These are phyloP conservation scores for Nakazawaea molendinolei DNA, from an alignment of 805 yeast genomes.

Conservation along the genomic window DNA sequence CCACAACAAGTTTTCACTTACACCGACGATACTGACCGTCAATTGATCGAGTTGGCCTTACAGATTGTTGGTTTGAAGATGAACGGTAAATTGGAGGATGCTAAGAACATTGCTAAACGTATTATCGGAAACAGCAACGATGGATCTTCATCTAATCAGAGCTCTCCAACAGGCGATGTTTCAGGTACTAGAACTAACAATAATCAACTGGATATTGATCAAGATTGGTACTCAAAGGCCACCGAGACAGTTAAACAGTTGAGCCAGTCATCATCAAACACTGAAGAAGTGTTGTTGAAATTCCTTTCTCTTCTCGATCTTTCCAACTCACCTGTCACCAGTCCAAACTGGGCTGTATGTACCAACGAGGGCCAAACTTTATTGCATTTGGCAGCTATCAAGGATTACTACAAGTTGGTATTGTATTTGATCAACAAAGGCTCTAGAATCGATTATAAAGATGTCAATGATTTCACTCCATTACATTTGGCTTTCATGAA, in stretches of 20 bases:
- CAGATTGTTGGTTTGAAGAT: slow-evolving; percentile 95
- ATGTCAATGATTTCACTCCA: slow-evolving; percentile 79
- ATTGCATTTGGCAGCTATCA: slow-evolving; percentile 76
- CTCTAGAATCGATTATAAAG: slow-evolving; percentile 63
- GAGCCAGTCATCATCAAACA: slow-evolving; percentile 36
- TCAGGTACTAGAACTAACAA: slow-evolving; percentile 7
- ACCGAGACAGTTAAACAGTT: slow-evolving; percentile 43
- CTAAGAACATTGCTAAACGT: slow-evolving; percentile 85
- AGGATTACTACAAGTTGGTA: slow-evolving; percentile 60
- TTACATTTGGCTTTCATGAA: slow-evolving; percentile 77
- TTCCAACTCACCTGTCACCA: slow-evolving; percentile 51
- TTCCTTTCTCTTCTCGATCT: slow-evolving; percentile 54
- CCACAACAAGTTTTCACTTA: slow-evolving; percentile 74
- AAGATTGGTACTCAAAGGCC: slow-evolving; percentile 48
- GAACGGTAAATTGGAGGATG: slow-evolving; percentile 95
- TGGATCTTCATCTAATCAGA: slow-evolving; percentile 20
- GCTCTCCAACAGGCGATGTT: slow-evolving; percentile 15
- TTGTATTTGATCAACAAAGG: slow-evolving; percentile 58
- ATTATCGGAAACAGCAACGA: slow-evolving; percentile 65
- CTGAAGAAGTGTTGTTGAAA: slow-evolving; percentile 42
- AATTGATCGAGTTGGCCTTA: slow-evolving; percentile 87
- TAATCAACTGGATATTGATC: slow-evolving; percentile 17
- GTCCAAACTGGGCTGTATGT: slow-evolving; percentile 76
- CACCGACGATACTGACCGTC: slow-evolving; percentile 91
- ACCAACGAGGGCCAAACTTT: slow-evolving; percentile 82